Evolutionary conservation across 345 rosid genomes (phyloP).

Genomic region (Syzygium jambos): DNA sequence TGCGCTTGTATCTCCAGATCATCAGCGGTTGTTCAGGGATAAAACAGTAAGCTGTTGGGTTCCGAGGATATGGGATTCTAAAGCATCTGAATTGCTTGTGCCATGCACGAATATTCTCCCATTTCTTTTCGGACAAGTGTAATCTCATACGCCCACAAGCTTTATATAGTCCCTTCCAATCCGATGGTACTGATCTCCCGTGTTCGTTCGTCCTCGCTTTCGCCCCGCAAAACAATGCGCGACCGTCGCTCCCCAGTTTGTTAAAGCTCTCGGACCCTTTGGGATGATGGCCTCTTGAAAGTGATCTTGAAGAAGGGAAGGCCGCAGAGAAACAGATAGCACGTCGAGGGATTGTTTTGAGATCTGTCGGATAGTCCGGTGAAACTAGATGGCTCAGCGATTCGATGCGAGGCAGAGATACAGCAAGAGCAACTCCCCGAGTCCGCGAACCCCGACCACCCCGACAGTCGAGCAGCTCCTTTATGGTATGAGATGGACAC

Average conservation of each 20-base stretch:
- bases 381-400: not conserved
- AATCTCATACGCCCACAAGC: not conserved
- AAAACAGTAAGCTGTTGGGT: not conserved
- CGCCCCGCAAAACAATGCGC: not conserved
- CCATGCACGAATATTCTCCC: not conserved
- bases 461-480: slow-evolving; percentile 37
- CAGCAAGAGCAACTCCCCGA: not conserved
- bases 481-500: slow-evolving; percentile 22
- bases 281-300: not conserved
- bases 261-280: not conserved
- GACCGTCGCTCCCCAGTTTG: not conserved
- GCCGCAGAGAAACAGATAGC: not conserved
- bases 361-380: slow-evolving; percentile 10
- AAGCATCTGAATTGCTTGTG: not conserved
- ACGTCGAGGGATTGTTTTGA: not conserved
- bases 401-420: not conserved
- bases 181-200: not conserved
- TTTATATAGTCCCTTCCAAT: not conserved
- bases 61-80: not conserved
- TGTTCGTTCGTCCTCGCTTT: not conserved
- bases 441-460: slow-evolving; percentile 17
- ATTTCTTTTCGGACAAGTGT: not conserved
- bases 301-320: not conserved
- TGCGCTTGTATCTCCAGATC: not conserved
- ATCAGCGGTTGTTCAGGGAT: not conserved